Base-by-base conservation (phyloP, 768 basidiomycete genomes). In the Termitomyces sp. region DNA sequence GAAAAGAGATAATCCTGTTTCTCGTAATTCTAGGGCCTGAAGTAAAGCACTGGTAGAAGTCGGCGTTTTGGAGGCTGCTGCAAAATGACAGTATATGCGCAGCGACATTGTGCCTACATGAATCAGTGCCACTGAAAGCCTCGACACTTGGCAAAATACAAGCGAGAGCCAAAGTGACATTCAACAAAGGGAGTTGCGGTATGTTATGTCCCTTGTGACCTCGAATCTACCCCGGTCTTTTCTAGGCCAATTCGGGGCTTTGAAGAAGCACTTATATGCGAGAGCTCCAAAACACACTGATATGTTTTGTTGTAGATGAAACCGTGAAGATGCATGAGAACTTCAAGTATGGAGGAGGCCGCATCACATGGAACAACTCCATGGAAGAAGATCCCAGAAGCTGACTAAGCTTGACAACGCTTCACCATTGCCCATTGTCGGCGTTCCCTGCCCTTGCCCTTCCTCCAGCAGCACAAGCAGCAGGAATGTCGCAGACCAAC, bases 381-480 rank as follows among this genome's bases (percentile, higher is more conserved):
- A 15, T 24, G 15, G 4, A n/a, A 33, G 35, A 51, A 13, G 40
- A 33, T 20, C 9, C 12, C 44, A 53, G 45, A 57, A 58, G 64
- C 64, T 65, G 64, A 65, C 64, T 62, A 65, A 65, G 54, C 60
- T 1, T 59, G 46, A 52, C 57, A 55, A 53, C 60, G 24, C 33
- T 18, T 11, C 4, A 9, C n/a, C 22, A 32, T 33, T 39, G 28
- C 42, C n/a, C n/a, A n/a, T n/a, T n/a, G n/a, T n/a, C n/a, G n/a
- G n/a, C 52, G 39, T 61, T 59, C 33, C 33, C 22, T 53, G 54
- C 20, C 54, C 60, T 39, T 61, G 22, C 18, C 48, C 18, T 28
- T 35, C 33, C 3, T 32, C 57, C 20, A 40, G 8, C 48, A 32
- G 28, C 48, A 56, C 9, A n/a, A n/a, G n/a, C n/a, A n/a, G 33